Conservation (phyloP, 2,329 filamentous ascomycete species). For the Tolypocladium inflatum region DNA sequence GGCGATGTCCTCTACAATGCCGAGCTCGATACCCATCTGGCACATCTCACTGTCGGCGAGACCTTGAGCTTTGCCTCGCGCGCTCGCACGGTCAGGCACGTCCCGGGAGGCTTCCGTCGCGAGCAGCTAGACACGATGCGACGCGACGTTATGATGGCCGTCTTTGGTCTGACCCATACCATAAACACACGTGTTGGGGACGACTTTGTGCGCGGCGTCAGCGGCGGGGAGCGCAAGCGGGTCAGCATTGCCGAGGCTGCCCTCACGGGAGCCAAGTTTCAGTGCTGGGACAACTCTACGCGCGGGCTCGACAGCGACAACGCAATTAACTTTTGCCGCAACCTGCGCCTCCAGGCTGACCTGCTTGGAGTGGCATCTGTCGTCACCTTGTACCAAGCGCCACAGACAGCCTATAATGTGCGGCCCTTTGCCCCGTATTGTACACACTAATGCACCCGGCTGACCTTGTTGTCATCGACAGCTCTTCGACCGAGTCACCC, state of each 20-base stretch:
- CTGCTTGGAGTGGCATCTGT: slow-evolving; percentile 55
- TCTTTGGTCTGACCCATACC: slow-evolving; percentile 66
- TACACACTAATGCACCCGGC: too few species aligned
- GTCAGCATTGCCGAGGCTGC: slow-evolving; percentile 54
- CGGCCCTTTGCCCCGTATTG: too few species aligned
- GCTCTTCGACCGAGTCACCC: slow-evolving; percentile 47
- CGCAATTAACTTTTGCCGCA: slow-evolving; percentile 66
- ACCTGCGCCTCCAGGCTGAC: slow-evolving; percentile 57
- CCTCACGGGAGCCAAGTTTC: slow-evolving; percentile 46
- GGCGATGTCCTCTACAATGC: slow-evolving; percentile 83
- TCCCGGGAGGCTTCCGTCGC: slow-evolving; percentile 48
- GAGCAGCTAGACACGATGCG: slow-evolving; percentile 50
- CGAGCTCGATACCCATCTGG: slow-evolving; percentile 75
- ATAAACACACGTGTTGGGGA: slow-evolving; percentile 67
- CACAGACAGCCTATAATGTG: slow-evolving; percentile 50
- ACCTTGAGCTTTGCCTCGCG: slow-evolving; percentile 70
- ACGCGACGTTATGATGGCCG: slow-evolving; percentile 64
- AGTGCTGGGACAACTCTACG: slow-evolving; percentile 65
- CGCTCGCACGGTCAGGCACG: slow-evolving; percentile 53
- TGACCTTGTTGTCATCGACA: too few species aligned
- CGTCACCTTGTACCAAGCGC: slow-evolving; percentile 67
- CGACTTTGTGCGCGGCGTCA: slow-evolving; percentile 65
- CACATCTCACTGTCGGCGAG: slow-evolving; percentile 66
- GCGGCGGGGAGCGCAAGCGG: slow-evolving; percentile 62
- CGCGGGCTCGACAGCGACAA: slow-evolving; percentile 67